Conservation (phyloP, 805 yeast species). For the Ogataea henricii region DNA sequence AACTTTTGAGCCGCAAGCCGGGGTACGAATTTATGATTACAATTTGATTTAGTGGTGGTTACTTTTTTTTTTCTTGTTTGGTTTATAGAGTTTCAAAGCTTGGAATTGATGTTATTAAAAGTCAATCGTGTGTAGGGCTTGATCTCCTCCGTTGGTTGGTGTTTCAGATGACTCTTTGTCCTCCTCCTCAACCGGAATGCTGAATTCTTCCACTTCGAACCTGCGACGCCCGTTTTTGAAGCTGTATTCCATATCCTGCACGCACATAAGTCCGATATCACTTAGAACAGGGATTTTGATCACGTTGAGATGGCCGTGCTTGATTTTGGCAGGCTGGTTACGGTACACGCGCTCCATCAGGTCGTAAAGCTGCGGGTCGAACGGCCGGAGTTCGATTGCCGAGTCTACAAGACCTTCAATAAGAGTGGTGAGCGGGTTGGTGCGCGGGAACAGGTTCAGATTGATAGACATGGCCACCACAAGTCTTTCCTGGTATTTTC, state of each 20-base stretch:
- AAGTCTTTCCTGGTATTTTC: constrained; percentile 39
- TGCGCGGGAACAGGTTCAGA: constrained; percentile 64
- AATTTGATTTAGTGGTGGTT: background rate
- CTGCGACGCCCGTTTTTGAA: constrained; percentile 81
- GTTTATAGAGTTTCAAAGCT: background rate
- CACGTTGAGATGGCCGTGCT: constrained; percentile 84
- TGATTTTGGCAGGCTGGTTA: constrained; percentile 71
- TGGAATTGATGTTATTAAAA: constrained; percentile 1
- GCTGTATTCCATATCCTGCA: constrained; percentile 73
- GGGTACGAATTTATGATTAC: constrained; percentile 3
- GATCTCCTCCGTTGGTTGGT: background rate
- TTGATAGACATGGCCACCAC: constrained; percentile 62
- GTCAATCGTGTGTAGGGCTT: constrained; percentile 9
- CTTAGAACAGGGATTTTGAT: constrained; percentile 70
- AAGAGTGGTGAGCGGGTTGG: constrained; percentile 45
- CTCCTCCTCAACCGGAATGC: constrained; percentile 94
- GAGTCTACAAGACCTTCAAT: constrained; percentile 66
- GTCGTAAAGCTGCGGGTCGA: constrained; percentile 69
- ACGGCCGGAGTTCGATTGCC: constrained; percentile 76
- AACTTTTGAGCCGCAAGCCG: constrained; percentile 2
- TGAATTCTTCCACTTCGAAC: constrained; percentile 91
- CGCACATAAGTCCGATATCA: constrained; percentile 79
- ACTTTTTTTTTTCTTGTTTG: background rate
- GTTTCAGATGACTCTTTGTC: constrained; percentile 38
- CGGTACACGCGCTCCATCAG: constrained; percentile 69